phyloP scores from a whole-genome alignment of 345 rosid species.

The Turritis glabra region DNA sequence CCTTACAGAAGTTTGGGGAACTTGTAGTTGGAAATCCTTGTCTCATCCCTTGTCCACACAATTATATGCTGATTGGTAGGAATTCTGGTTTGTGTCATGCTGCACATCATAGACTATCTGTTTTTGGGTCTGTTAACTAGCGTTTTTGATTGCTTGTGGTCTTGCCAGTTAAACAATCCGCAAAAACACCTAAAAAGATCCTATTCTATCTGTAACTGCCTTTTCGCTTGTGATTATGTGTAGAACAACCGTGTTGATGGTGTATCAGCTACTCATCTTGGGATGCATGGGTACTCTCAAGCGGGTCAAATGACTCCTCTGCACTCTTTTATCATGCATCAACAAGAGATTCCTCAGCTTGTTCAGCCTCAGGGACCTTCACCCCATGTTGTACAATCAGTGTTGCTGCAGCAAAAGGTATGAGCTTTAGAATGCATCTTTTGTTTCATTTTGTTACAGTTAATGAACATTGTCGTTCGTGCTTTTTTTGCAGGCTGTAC shows the following conservation, averaged over 20 bases:
- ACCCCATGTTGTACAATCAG: constrained; percentile 59
- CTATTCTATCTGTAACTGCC: neutral
- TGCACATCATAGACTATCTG: neutral
- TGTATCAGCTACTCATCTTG: constrained; percentile 59
- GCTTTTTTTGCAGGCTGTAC: constrained; percentile 46
- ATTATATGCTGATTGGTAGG: neutral
- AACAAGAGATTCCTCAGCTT: constrained; percentile 67
- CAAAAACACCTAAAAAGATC: neutral
- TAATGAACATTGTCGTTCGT: constrained; percentile 11
- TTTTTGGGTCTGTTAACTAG: neutral
- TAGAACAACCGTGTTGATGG: constrained; percentile 56
- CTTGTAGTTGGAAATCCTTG: neutral
- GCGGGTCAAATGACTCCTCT: constrained; percentile 76
- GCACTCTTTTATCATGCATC: constrained; percentile 79
- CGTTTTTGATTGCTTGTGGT: neutral
- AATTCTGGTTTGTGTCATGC: neutral
- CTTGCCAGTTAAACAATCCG: neutral
- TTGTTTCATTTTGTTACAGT: neutral
- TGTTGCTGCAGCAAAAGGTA: constrained; percentile 69
- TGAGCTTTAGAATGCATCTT: constrained; percentile 2
- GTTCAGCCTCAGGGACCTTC: constrained; percentile 62
- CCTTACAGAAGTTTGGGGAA: neutral
- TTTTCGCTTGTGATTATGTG: constrained; percentile 6
- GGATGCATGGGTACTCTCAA: constrained; percentile 71
- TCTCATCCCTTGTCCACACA: neutral